A percentile compares a stretch with the other conserved stretches of the same genome.
Evolutionary conservation across 1,284 basidiomycete genomes (phyloP).

Genomic region (Cryptococcus deneoformans): DNA sequence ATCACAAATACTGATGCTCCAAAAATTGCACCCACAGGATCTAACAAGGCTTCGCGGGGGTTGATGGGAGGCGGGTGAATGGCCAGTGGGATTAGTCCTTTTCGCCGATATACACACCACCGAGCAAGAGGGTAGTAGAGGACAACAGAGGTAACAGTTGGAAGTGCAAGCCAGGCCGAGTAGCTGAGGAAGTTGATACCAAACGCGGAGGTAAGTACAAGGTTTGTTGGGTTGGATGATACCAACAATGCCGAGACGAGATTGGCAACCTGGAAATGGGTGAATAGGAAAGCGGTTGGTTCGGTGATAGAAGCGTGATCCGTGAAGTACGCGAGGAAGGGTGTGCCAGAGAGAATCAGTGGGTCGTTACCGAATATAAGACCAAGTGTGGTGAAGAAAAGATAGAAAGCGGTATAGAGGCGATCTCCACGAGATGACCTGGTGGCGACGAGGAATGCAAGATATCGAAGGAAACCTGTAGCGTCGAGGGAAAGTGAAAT

Average conservation of each 20-base stretch:
- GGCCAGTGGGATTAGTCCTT: constrained; percentile 47
- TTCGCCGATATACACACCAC: constrained; percentile 29
- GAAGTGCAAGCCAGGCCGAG: constrained; percentile 49
- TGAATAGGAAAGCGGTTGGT: constrained; percentile 64
- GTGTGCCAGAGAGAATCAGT: constrained; percentile 73
- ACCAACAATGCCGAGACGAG: constrained; percentile 57
- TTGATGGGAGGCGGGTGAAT: constrained; percentile 53
- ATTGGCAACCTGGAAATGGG: constrained; percentile 74
- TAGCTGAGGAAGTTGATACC: constrained; percentile 48
- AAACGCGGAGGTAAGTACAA: constrained; percentile 52
- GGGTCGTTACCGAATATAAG: constrained; percentile 87
- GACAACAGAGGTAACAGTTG: constrained; percentile 41
- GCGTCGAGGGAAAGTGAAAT: constrained; percentile 86
- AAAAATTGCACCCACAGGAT: constrained; percentile 56
- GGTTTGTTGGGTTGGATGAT: constrained; percentile 53
- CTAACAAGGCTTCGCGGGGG: constrained; percentile 53
- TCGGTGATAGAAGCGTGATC: constrained; percentile 61
- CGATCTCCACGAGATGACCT: constrained; percentile 60
- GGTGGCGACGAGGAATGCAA: constrained; percentile 83
- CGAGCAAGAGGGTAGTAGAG: constrained; percentile 46
- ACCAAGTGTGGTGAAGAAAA: constrained; percentile 74
- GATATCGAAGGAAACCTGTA: constrained; percentile 79
- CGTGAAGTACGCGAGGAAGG: constrained; percentile 82
- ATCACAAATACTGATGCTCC: constrained; percentile 53
- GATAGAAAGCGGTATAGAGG: constrained; percentile 74